Evolutionary conservation across 2,329 filamentous ascomycete genomes (phyloP), one percentile per base, ranked within the genome.

Genomic region (Colletotrichum sp.): DNA sequence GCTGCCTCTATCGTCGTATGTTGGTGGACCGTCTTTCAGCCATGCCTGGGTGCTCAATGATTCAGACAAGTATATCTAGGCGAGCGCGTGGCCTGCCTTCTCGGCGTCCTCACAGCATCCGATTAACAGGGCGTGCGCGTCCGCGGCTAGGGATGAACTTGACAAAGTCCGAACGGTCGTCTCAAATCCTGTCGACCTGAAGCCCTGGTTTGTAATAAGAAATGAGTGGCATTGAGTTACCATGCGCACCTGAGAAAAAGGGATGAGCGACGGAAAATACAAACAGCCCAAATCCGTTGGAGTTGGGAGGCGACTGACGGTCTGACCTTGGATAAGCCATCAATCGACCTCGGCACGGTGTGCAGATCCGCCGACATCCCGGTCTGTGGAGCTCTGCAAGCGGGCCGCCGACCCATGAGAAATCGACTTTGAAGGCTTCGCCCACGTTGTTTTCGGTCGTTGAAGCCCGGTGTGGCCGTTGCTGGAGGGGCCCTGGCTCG

Each of bases 331-430:
- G 18, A 10, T 15, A 48, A 63, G 26, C 26, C 36, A 26, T 62
- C 57, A 70, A 48, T 65, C 57, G 57, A 68, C 74, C 74, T 76
- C 74, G 74, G 74, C 71, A 76, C 74, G 65, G 59, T 63, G 65
- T 48, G 34, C 16, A 44, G 64, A 59, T 59, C 70, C 70, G 36
- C 73, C 70, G 70, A 73, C 26, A 72, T 65, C 63, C 69, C 57
- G 64, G 64, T n/a, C 22, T 8, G 65, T 65, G 70, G 64, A 22
- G 18, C 55, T 26, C 55, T 28, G 39, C 28, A 57, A 52, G 63
- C 52, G 68, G 62, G 62, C 72, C 72, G 72, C 39, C 39, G 57
- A 63, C 59, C 67, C 48, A 62, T 48, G 34, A 52, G 30, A 65
- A 34, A 34, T 66, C 15, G 64, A 62, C 66, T 65, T 48, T 66